phyloP scores from a whole-genome alignment of 768 basidiomycete species.

The Infundibulicybe gibba region DNA sequence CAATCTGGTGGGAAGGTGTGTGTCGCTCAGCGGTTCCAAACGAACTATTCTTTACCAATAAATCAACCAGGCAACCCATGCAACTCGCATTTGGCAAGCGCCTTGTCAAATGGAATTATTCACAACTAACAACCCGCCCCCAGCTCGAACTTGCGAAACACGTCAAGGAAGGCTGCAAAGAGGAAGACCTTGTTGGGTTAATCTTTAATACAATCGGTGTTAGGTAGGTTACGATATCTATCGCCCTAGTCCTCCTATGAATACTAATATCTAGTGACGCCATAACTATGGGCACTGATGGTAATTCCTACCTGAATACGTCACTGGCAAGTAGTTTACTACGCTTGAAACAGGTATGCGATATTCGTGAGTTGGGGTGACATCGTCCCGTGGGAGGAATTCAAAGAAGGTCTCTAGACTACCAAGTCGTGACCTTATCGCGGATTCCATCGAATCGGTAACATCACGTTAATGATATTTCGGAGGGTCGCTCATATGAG shows the following conservation, averaged over 20 bases:
- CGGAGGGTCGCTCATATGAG: constrained; percentile 1
- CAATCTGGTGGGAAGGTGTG: constrained; percentile 91
- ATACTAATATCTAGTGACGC: constrained; percentile 52
- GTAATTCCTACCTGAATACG: constrained; percentile 32
- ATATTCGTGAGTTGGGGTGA: constrained; percentile 62
- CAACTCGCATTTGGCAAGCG: constrained; percentile 71
- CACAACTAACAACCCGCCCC: background rate
- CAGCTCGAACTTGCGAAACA: constrained; percentile 77
- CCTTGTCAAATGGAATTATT: background rate
- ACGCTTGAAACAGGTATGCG: constrained; percentile 60
- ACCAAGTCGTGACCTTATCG: constrained; percentile 85
- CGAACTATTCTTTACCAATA: no score
- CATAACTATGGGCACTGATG: constrained; percentile 88
- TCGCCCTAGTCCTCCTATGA: background rate
- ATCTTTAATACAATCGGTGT: constrained; percentile 86
- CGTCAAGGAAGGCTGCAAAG: constrained; percentile 79
- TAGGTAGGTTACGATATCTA: constrained; percentile 42
- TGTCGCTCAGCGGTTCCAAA: constrained; percentile 3
- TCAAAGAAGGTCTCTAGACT: constrained; percentile 40
- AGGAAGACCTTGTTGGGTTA: constrained; percentile 77
- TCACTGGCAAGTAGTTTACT: background rate
- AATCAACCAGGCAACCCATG: constrained; percentile 69
- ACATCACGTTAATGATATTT: background rate
- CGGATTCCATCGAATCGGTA: constrained; percentile 85
- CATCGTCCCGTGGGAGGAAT: background rate